Base-by-base conservation (phyloP, 1,284 basidiomycete species). In the Sparassis latifolia region DNA sequence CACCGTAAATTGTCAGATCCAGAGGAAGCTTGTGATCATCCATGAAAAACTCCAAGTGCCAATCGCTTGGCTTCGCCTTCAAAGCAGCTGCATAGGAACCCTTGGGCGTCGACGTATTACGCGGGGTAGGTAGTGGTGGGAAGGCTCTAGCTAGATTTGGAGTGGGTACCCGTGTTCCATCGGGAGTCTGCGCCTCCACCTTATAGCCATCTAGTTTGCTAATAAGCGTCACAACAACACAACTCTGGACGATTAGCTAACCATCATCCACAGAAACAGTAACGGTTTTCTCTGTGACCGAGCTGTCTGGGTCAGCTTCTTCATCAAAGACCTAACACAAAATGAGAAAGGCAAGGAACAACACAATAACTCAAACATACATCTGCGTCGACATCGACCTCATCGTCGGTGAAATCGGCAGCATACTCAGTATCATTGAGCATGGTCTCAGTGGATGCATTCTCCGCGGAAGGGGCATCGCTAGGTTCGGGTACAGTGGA, bases 1-100 rank as follows among this genome's bases (percentile, higher is more conserved):
- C 95, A 2, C 95, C 95, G 62, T 97, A 99, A 52, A 99, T 86
- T 1, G 97, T 99, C 53, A 96, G 79, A 64, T 94, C 89, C 53
- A 96, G 71, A 0, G 86, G 84, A 29, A 99, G 71, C 10, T 81
- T 71, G 52, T 91, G 82, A 51, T 90, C 92, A 59, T 92, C 91
- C 78, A 98, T 87, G 20, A 82, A 87, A 67, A 99, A 99, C 66
- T 95, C 89, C 44, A 99, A 79, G 66, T 99, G 95, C 92, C 94
- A 99, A 62, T 99, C 95, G 28, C 79, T 82, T 0, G 94, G 92
- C 62, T 92, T 90, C 2, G 92, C 75, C 70, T 96, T 97, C 55
- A 97, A 75, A 3, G 94, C 95, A 1, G 93, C 86, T 20, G 97
- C 94, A 66, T 99, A 99, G 2, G 96, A 97, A 0, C 78, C 71